phyloP scores from a whole-genome alignment of 495 filamentous ascomycete species.

The Friedmanniomyces simplex region DNA sequence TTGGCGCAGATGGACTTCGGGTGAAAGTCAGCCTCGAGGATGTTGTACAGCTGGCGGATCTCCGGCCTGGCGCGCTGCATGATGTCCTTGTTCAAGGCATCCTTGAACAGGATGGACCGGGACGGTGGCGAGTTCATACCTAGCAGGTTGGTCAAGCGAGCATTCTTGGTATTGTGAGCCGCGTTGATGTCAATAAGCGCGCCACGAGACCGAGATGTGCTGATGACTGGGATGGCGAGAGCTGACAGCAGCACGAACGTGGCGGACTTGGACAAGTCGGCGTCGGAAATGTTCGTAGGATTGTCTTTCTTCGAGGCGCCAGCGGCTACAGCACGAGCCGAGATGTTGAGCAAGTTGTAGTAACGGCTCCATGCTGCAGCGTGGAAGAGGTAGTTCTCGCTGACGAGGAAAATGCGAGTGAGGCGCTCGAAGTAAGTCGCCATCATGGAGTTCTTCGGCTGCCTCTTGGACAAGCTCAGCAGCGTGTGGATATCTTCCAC shows the following conservation, averaged over 20 bases:
- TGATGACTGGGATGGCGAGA: conserved; percentile 95
- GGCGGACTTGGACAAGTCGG: conserved; percentile 75
- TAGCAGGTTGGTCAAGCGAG: conserved; percentile 85
- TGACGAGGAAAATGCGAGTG: conserved; percentile 94
- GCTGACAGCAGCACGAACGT: conserved; percentile 95
- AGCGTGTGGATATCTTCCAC: conserved; percentile 99
- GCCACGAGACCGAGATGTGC: conserved; percentile 89
- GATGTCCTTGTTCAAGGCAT: conserved; percentile 87
- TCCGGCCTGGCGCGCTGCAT: conserved; percentile 83
- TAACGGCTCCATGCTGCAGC: conserved; percentile 94
- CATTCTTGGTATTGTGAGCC: conserved; percentile 97
- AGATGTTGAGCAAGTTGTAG: conserved; percentile 90
- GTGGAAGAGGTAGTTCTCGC: conserved; percentile 98
- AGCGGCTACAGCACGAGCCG: conserved; percentile 69
- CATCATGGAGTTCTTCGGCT: conserved; percentile 99
- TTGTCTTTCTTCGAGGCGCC: conserved; percentile 91
- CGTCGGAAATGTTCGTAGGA: conserved; percentile 68
- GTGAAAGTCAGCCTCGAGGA: conserved; percentile 98
- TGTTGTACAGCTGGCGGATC: conserved; percentile 94
- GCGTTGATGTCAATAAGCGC: conserved; percentile 95
- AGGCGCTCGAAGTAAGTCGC: conserved; percentile 99
- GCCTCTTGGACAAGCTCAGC: conserved; percentile 94
- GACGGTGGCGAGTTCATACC: conserved; percentile 85
- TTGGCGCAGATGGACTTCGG: conserved; percentile 97
- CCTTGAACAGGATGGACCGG: conserved; percentile 84